phyloP scores from a whole-genome alignment of 768 basidiomycete genomes.

The Podaxis carcinomalis region DNA sequence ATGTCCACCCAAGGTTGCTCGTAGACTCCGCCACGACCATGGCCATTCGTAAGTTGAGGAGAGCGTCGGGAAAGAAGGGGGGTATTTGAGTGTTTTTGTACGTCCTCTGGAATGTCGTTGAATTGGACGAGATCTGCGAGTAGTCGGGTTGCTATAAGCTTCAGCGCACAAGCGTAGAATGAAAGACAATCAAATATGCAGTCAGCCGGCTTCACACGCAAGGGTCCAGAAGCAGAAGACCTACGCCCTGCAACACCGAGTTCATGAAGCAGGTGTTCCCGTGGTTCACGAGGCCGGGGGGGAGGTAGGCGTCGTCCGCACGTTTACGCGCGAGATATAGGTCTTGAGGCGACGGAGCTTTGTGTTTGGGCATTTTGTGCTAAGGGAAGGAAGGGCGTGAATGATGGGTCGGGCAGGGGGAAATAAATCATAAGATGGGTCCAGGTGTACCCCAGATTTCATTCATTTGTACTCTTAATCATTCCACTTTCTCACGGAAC shows the following conservation, averaged over 20 bases:
- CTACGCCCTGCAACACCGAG: constrained; percentile 83
- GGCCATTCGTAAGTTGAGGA: constrained; percentile 68
- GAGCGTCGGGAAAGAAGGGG: constrained; percentile 48
- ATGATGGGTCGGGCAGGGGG: background rate
- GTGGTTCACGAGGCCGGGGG: constrained; percentile 54
- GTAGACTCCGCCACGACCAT: constrained; percentile 45
- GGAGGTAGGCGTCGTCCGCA: constrained; percentile 64
- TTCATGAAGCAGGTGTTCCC: constrained; percentile 93
- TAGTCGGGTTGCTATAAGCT: constrained; percentile 67
- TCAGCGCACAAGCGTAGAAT: constrained; percentile 1
- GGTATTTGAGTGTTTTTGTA: constrained; percentile 35
- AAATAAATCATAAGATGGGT: constrained; percentile 2
- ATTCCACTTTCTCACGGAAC: background rate
- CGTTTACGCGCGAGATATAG: constrained; percentile 52
- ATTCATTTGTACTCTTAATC: background rate
- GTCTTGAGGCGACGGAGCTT: constrained; percentile 60
- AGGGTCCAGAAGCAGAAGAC: constrained; percentile 23
- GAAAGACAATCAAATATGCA: background rate
- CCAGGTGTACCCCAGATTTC: background rate
- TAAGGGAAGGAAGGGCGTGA: background rate
- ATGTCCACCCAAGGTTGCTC: constrained; percentile 57
- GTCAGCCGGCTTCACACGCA: background rate
- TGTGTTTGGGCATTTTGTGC: constrained; percentile 45
- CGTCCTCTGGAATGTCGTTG: constrained; percentile 37
- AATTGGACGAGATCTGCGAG: constrained; percentile 57